A percentile compares a stretch with the other conserved stretches of the same genome.
Evolutionary conservation across 495 filamentous ascomycete species (phyloP).

Genomic region (Pyrenula massariospora): DNA sequence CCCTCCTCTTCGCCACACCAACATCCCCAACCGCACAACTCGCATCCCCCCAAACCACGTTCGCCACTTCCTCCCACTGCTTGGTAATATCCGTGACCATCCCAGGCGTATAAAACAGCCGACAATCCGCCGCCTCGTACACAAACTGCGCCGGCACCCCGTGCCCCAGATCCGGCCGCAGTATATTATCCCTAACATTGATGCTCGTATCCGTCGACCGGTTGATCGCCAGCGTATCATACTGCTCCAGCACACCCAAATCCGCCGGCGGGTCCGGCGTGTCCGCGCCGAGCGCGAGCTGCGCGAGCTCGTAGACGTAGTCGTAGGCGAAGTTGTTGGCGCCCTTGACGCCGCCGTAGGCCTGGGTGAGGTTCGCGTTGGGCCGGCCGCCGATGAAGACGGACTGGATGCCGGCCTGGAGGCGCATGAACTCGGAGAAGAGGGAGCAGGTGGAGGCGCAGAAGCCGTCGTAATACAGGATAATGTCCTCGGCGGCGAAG

Average conservation of each 20-base stretch:
- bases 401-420: conserved; percentile 43
- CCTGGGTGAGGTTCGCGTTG: conserved; percentile 44
- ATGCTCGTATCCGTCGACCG: background rate
- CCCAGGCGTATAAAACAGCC: conserved; percentile 15
- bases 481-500: conserved; percentile 38
- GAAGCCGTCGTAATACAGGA: conserved; percentile 44
- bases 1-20: background rate
- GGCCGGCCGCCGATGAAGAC: conserved; percentile 54
- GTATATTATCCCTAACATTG: conserved; percentile 11
- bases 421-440: conserved; percentile 42
- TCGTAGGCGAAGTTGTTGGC: conserved; percentile 7
- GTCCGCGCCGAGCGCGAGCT: background rate
- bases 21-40: background rate
- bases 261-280: background rate
- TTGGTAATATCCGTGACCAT: conserved; percentile 6
- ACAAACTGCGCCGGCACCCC: conserved; percentile 14
- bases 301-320: background rate
- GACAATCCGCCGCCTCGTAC: conserved; percentile 19
- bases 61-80: conserved; percentile 11
- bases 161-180: conserved; percentile 1
- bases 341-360: conserved; percentile 52
- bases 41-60: conserved; percentile 7
- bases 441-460: conserved; percentile 56
- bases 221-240: background rate
- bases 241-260: background rate